phyloP scores from a whole-genome alignment of 257 asterid genomes.

The Primulina eburnea region DNA sequence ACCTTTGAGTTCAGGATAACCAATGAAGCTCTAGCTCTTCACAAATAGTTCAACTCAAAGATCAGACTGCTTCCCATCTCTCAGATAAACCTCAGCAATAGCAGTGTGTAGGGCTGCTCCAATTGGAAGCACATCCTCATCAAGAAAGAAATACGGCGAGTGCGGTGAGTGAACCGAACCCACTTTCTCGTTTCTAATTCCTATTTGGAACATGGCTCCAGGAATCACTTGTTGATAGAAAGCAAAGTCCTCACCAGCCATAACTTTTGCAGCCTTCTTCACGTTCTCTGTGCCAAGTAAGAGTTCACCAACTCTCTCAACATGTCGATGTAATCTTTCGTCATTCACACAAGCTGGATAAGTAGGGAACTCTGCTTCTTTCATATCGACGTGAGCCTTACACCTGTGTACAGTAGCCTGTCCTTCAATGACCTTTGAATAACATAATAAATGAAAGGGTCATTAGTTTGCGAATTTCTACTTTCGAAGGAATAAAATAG shows the following conservation, averaged over 20 bases:
- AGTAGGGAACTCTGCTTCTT: slow-evolving; percentile 44
- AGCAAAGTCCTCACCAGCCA: slow-evolving; percentile 89
- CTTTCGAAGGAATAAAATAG: background rate
- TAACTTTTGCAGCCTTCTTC: slow-evolving; percentile 39
- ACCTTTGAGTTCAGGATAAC: background rate
- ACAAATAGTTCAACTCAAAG: background rate
- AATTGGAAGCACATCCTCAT: slow-evolving; percentile 68
- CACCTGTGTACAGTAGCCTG: slow-evolving; percentile 70
- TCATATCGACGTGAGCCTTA: slow-evolving; percentile 50
- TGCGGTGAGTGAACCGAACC: slow-evolving; percentile 69
- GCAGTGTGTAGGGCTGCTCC: slow-evolving; percentile 60
- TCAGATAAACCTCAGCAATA: slow-evolving; percentile 39
- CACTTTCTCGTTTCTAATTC: slow-evolving; percentile 58
- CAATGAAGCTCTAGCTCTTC: background rate
- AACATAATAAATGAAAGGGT: background rate
- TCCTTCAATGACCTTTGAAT: slow-evolving; percentile 59
- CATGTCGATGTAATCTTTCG: slow-evolving; percentile 47
- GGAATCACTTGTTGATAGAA: slow-evolving; percentile 77
- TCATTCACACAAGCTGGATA: slow-evolving; percentile 76
- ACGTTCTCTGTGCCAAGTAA: slow-evolving; percentile 55
- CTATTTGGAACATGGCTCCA: slow-evolving; percentile 55
- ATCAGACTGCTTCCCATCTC: slow-evolving; percentile 24
- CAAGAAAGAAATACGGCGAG: slow-evolving; percentile 78
- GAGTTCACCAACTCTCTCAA: slow-evolving; percentile 54
- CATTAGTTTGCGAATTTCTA: background rate